These are phyloP conservation scores for Suhomyces maxii DNA, from an alignment of 1,139 yeast species.

Conservation along the genomic window DNA sequence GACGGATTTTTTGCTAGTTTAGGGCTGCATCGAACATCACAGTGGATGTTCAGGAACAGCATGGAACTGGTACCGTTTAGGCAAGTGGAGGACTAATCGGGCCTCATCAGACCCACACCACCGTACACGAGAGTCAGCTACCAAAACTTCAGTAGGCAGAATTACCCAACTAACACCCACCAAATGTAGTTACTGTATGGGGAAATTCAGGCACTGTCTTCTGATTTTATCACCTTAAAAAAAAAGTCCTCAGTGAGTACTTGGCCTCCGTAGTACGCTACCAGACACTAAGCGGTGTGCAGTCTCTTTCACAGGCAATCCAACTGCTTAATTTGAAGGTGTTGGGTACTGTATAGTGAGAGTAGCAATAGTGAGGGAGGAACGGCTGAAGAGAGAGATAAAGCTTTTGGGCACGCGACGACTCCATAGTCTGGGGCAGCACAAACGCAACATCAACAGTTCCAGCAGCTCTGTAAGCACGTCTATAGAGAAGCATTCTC, in stretches of 20 bases:
- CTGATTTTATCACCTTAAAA: neutral
- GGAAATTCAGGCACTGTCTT: slow-evolving; percentile 5
- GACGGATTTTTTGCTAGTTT: neutral
- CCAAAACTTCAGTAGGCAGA: neutral
- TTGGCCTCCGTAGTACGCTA: too few relatives aligned
- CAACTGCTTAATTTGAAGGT: too few relatives aligned
- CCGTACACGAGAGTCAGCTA: neutral
- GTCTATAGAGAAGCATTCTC: too few relatives aligned
- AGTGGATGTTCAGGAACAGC: neutral
- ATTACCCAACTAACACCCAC: neutral
- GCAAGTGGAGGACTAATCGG: neutral
- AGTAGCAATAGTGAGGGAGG: too few relatives aligned
- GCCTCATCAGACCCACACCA: neutral
- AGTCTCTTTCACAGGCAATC: too few relatives aligned
- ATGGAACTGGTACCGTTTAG: neutral
- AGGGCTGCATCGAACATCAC: neutral
- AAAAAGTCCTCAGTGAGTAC: neutral
- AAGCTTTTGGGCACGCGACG: too few relatives aligned
- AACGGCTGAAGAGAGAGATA: too few relatives aligned
- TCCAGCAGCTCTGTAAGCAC: too few relatives aligned
- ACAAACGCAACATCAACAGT: too few relatives aligned
- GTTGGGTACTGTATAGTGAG: too few relatives aligned
- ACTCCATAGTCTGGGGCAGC: too few relatives aligned
- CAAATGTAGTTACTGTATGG: neutral
- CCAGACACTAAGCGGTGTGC: too few relatives aligned